These are phyloP conservation scores for Candida stauntonica DNA, from an alignment of 805 yeast species.

Conservation along the genomic window DNA sequence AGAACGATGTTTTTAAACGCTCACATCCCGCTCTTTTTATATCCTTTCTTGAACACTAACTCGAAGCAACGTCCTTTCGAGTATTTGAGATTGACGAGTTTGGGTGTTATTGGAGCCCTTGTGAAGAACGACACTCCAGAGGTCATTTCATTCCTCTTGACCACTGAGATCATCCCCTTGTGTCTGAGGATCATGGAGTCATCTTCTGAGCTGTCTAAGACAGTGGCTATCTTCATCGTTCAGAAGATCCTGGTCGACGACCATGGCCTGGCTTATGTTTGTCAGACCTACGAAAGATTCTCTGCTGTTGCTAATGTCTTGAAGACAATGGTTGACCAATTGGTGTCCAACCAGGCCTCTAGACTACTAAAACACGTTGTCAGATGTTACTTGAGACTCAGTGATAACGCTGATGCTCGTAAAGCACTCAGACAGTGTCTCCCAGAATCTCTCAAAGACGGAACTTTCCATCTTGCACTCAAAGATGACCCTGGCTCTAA, in stretches of 20 bases:
- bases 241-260: conserved; percentile 92
- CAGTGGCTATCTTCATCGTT: conserved; percentile 94
- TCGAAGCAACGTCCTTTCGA: conserved; percentile 92
- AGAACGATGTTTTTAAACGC: conserved; percentile 81
- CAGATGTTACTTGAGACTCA: conserved; percentile 83
- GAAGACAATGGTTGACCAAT: conserved; percentile 81
- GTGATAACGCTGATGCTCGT: conserved; percentile 88
- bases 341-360: conserved; percentile 71
- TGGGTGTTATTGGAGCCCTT: conserved; percentile 95
- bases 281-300: conserved; percentile 93
- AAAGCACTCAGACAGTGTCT: conserved; percentile 76
- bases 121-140: conserved; percentile 96
- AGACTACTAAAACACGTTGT: conserved; percentile 89
- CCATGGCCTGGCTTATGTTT: conserved; percentile 83
- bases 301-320: conserved; percentile 90
- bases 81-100: conserved; percentile 83
- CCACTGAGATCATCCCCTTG: conserved; percentile 95
- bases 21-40: conserved; percentile 85
- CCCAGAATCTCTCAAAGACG: conserved; percentile 85
- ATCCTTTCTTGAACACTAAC: conserved; percentile 90
- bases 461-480: conserved; percentile 72
- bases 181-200: conserved; percentile 94
- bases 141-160: conserved; percentile 82
- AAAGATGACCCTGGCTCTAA: conserved; percentile 88
- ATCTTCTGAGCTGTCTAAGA: conserved; percentile 87